Conservation (phyloP, 257 asterid species). For the Paulownia fortunei region DNA sequence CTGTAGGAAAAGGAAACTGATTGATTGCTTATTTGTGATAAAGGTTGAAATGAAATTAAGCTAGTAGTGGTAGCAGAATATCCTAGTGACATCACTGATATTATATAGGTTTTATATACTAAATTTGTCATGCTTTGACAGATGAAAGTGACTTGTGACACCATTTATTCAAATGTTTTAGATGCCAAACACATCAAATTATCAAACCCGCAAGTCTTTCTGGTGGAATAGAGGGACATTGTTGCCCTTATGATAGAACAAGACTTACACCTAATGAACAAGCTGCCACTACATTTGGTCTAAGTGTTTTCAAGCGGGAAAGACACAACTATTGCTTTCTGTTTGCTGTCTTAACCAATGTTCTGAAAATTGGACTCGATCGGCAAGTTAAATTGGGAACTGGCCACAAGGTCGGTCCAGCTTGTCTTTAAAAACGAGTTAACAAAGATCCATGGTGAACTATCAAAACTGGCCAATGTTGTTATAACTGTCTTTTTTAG, state of each 20-base stretch:
- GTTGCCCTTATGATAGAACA: neutral
- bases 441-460: no score
- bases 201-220: neutral
- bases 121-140: neutral
- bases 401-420: no score
- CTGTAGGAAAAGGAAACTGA: no score
- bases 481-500: no score
- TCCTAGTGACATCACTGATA: neutral
- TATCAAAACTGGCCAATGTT: no score
- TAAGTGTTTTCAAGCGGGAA: neutral
- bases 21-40: no score
- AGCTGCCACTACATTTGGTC: neutral
- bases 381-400: no score
- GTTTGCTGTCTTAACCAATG: neutral
- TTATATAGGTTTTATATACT: neutral
- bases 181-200: conserved; percentile 28
- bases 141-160: conserved; percentile 17
- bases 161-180: neutral
- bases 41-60: no score
- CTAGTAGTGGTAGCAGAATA: no score
- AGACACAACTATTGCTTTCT: conserved; percentile 12
- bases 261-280: conserved; percentile 12
- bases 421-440: no score
- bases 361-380: no score
- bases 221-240: neutral